A percentile compares a stretch with the other conserved stretches of the same genome.
These are phyloP conservation scores for Phylloporus scabripes DNA, from an alignment of 768 basidiomycete genomes.

Conservation along the genomic window DNA sequence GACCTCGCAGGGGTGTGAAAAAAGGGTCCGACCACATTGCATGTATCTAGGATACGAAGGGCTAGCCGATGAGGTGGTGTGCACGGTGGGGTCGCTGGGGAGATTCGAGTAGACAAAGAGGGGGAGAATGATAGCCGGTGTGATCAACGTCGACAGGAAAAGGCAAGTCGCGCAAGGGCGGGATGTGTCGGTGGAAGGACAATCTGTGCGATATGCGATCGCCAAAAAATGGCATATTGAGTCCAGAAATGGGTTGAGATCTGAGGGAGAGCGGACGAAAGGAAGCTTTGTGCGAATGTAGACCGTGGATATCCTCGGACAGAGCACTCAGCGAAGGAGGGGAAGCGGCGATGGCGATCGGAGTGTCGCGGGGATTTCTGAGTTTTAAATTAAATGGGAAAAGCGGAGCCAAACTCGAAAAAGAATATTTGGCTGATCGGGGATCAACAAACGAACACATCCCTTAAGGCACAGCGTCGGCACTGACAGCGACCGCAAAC, in stretches of 20 bases:
- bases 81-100: neutral
- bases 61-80: neutral
- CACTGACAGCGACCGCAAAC: constrained; percentile 21
- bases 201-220: constrained; percentile 12
- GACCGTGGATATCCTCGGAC: constrained; percentile 18
- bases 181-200: neutral
- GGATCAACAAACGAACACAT: constrained; percentile 50
- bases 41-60: neutral
- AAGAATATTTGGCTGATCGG: constrained; percentile 47
- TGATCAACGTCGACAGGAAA: neutral
- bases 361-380: constrained; percentile 27
- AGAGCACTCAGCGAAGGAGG: constrained; percentile 15
- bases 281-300: neutral
- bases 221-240: constrained; percentile 21
- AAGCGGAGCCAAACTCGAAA: constrained; percentile 31
- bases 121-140: neutral
- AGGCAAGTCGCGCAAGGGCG: too few relatives aligned
- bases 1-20: neutral
- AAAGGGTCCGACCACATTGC: neutral
- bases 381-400: constrained; percentile 20
- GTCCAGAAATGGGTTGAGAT: constrained; percentile 20
- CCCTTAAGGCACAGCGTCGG: constrained; percentile 28
- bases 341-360: constrained; percentile 5
- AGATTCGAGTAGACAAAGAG: neutral
- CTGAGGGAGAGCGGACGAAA: neutral